Base-by-base conservation (phyloP, 139 green algal genomes). In the Micromonas pusilla region DNA sequence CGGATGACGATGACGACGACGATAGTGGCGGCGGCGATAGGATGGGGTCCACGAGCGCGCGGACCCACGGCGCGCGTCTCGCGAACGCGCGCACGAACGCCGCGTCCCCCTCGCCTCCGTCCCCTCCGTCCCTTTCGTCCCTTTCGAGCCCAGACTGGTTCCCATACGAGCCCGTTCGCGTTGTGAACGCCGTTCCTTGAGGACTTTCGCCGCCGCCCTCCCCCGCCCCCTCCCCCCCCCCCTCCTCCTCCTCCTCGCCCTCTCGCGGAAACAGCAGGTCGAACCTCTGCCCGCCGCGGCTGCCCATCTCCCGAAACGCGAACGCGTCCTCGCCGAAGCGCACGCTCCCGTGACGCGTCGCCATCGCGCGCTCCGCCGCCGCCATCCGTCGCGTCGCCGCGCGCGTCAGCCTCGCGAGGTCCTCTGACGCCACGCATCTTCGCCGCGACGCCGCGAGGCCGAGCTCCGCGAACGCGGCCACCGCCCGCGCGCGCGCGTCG, bases 241-340 rank as follows among this genome's bases (percentile, higher is more conserved):
- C n/a, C 45, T 57, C 45, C 45, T 9, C 16, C 9, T 16, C 16
- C 45, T 57, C 45, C 9, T 57, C 45, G 45, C 9, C 45, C 9
- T 57, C 45, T 16, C 45, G 16, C 45, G 45, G 45, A 36, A 75
- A 36, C 6, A 75, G 30, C 68, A 39, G n/a, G 68, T 75, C 68
- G 68, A 75, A 75, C 30, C 68, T 38, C 23, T 34, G n/a, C 21
- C 38, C 38, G 9, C 68, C 68, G 19, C 68, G 2, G 2, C 37
- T 64, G 19, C 68, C 37, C n/a, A 75, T 75, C 38, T 75, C 68
- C 30, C 53, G 52, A 75, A 63, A 75, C 6, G 68, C 68, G 30
- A 75, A 75, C 23, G 1, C 23, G 30, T 75, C 68, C 21, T 30
- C 53, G 19, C 68, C 68, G n/a, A 63, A 28, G 2, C 2, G 3